A percentile compares a stretch with the other conserved stretches of the same genome.
These are phyloP conservation scores for Xylaria scruposa DNA, from an alignment of 495 filamentous ascomycete genomes.

Conservation along the genomic window DNA sequence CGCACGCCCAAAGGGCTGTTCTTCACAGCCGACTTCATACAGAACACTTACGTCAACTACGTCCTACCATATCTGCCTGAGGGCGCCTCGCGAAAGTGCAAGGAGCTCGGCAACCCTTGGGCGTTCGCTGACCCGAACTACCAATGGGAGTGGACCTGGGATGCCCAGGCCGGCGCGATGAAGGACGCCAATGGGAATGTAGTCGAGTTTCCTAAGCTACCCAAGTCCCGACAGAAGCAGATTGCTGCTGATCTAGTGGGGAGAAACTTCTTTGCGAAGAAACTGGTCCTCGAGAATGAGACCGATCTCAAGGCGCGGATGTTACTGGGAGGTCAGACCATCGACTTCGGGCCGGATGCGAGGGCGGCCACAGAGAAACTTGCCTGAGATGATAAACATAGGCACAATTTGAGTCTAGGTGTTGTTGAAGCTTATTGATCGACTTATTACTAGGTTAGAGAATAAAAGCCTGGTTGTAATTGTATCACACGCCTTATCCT, in stretches of 20 bases:
- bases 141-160: constrained; percentile 39
- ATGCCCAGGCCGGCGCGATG: constrained; percentile 42
- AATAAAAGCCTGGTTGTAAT: not conserved
- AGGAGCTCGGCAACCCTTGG: constrained; percentile 40
- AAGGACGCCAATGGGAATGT: constrained; percentile 48
- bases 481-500: not conserved
- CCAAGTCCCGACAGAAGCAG: constrained; percentile 3
- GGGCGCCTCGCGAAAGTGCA: constrained; percentile 39
- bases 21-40: constrained; percentile 38
- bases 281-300: constrained; percentile 36
- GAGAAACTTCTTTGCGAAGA: constrained; percentile 33
- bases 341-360: constrained; percentile 37
- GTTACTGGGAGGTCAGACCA: constrained; percentile 28
- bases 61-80: constrained; percentile 39
- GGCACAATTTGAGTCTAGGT: no score
- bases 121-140: constrained; percentile 35
- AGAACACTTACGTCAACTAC: constrained; percentile 37
- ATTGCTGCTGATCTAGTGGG: constrained; percentile 25
- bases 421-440: not conserved
- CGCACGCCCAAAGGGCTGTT: constrained; percentile 33
- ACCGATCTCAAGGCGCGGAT: constrained; percentile 33
- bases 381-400: not conserved
- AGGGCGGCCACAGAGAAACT: constrained; percentile 24
- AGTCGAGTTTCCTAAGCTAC: constrained; percentile 43
- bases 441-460: no score